Evolutionary conservation across 2,329 filamentous ascomycete genomes (phyloP), one percentile per base, ranked within the genome.

Genomic region (Cladophialophora immunda): DNA sequence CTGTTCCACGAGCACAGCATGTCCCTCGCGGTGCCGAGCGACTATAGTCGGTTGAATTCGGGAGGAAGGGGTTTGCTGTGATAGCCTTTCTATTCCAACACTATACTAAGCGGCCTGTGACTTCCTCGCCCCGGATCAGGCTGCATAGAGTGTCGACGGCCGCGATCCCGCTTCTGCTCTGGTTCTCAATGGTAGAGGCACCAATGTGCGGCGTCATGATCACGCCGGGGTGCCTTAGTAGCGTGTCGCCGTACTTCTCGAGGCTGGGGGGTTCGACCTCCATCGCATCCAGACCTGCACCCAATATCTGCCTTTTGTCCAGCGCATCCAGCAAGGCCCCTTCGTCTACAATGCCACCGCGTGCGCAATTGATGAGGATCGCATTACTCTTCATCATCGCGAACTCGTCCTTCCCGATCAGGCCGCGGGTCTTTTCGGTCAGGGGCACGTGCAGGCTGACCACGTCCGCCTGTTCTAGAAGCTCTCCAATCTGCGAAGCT

Each of bases 131-230:
- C 13, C 32, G 32, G 13, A 34, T 7, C 32, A 34, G 32, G 7
- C 13, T 34, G 32, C 32, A 34, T 34, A 34, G 13, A 5, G 13
- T 34, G 32, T 34, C 32, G 32, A 55, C 52, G 17, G 52, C 52
- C n/a, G 74, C 73, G 65, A 17, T 55, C 17, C 52, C 52, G 6
- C 52, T 55, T 30, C 27, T 55, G 4, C 17, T 30, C n/a, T 81
- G 80, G 4, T 76, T 79, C 61, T 78, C 73, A 3, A 70, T 71
- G 1, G 83, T 84, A 0, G 82, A 78, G 1, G 81, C 82, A 7
- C 83, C 83, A 53, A 84, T 78, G 62, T 84, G 81, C 6, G 82
- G 81, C 4, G 80, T 82, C 64, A 80, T 79, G 5, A 82, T 68
- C 6, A 79, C 77, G 3, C 78, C 76, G n/a, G 70, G 57, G 50